Conservation (phyloP, 23 red algal species). For the Chondrus crispus region DNA sequence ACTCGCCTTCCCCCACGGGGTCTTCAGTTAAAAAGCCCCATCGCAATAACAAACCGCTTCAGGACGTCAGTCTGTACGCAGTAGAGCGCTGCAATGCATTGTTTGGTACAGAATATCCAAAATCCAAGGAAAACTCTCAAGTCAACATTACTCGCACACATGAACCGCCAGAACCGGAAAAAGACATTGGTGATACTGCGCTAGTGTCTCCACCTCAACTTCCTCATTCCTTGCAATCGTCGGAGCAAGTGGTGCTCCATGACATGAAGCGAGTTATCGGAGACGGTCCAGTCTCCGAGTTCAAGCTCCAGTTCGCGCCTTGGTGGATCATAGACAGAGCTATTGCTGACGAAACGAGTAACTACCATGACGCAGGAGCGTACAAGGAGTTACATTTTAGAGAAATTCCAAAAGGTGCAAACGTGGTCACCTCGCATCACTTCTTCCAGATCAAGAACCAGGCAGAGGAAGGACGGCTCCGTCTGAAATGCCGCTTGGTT, state of each 20-base stretch:
- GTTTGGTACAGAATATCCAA: background rate
- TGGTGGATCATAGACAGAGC: background rate
- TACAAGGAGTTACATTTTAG: background rate
- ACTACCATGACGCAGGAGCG: background rate
- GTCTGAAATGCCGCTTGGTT: background rate
- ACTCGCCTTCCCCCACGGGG: background rate
- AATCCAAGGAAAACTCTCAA: background rate
- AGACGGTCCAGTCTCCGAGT: background rate
- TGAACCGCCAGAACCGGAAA: background rate
- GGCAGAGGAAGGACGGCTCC: background rate
- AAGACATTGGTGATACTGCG: background rate
- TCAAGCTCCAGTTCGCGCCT: slow-evolving; percentile 1
- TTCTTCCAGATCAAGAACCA: background rate
- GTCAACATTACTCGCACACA: background rate
- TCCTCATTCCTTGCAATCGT: background rate
- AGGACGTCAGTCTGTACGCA: background rate
- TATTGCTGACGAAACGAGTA: background rate
- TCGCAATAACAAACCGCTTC: background rate
- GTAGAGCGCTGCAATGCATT: background rate
- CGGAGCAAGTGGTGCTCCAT: background rate
- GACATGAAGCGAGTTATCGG: background rate
- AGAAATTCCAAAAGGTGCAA: background rate
- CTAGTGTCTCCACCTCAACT: background rate
- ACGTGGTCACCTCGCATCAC: background rate
- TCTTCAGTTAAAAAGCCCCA: background rate